Evolutionary conservation across 768 basidiomycete species (phyloP).

Genomic region (Leccinum imitatum): DNA sequence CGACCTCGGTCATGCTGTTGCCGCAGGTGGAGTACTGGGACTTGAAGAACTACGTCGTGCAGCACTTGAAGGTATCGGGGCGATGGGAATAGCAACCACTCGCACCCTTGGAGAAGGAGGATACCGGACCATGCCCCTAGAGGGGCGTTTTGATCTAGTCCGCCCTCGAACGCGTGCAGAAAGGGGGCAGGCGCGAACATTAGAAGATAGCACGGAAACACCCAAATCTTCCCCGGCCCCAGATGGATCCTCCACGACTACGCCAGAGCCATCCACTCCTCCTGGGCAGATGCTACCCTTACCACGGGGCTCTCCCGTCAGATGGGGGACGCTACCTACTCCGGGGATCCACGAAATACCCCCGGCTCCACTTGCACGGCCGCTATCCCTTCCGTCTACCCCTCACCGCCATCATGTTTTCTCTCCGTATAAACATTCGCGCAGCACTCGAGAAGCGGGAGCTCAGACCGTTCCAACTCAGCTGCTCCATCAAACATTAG

Average conservation of each 20-base stretch:
- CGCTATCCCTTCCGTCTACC: constrained; percentile 48
- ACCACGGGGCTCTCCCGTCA: constrained; percentile 34
- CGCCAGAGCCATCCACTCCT: constrained; percentile 38
- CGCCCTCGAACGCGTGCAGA: constrained; percentile 38
- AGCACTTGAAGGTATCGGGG: constrained; percentile 32
- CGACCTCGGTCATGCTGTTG: background rate
- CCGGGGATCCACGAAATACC: constrained; percentile 64
- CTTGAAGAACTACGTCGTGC: constrained; percentile 40
- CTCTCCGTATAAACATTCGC: constrained; percentile 16
- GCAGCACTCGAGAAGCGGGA: constrained; percentile 17
- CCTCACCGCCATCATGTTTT: constrained; percentile 26
- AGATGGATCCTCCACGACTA: constrained; percentile 3
- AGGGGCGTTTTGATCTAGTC: constrained; percentile 88
- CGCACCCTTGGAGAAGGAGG: constrained; percentile 53
- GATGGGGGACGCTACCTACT: constrained; percentile 57
- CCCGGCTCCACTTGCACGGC: constrained; percentile 52
- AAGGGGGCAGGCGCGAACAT: constrained; percentile 7
- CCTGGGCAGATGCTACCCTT: constrained; percentile 31
- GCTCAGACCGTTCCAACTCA: constrained; percentile 26
- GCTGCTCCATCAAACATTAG: constrained; percentile 8
- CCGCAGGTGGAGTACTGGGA: constrained; percentile 34
- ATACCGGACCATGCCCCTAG: constrained; percentile 80
- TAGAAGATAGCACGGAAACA: constrained; percentile 6
- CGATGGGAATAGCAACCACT: constrained; percentile 9
- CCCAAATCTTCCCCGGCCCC: constrained; percentile 19